Evolutionary conservation across 2,329 filamentous ascomycete species (phyloP).

Genomic region (Huntiella bhutanensis): DNA sequence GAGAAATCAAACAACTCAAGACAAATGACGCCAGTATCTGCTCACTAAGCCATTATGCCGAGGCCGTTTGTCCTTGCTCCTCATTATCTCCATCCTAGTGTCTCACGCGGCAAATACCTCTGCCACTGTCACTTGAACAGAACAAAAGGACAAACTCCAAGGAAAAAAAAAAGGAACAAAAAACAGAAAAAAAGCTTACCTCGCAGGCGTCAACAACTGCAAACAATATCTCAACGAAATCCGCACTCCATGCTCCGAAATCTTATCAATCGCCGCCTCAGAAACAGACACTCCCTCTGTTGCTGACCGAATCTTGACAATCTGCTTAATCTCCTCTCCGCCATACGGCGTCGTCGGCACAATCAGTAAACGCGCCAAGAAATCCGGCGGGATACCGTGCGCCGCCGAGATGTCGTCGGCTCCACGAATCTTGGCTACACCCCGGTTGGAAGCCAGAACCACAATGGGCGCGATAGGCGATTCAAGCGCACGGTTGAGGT

Average conservation of each 20-base stretch:
- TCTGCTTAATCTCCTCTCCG: slow-evolving; percentile 76
- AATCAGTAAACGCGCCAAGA: slow-evolving; percentile 84
- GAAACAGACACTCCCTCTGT: slow-evolving; percentile 65
- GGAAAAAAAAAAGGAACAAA: slow-evolving; percentile 5
- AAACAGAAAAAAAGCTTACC: slow-evolving; percentile 23
- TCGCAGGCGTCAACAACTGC: slow-evolving; percentile 75
- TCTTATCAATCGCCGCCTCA: slow-evolving; percentile 69
- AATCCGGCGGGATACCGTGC: slow-evolving; percentile 86
- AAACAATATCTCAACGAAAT: slow-evolving; percentile 86
- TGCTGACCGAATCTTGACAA: slow-evolving; percentile 66
- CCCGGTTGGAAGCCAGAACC: slow-evolving; percentile 90
- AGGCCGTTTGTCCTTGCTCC: too few relatives aligned
- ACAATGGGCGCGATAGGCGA: slow-evolving; percentile 89
- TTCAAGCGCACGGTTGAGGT: slow-evolving; percentile 95
- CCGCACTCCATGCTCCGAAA: slow-evolving; percentile 69
- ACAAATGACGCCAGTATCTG: too few relatives aligned
- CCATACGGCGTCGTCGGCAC: slow-evolving; percentile 85
- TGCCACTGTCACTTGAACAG: background rate
- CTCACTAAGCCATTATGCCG: too few relatives aligned
- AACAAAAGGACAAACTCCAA: slow-evolving; percentile 1
- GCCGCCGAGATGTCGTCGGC: slow-evolving; percentile 66
- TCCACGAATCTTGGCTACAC: slow-evolving; percentile 80
- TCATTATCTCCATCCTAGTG: too few relatives aligned
- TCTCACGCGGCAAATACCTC: background rate
- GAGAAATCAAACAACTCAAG: too few relatives aligned